Percentiles rank a stretch among this genome's conserved stretches.
Evolutionary conservation across 106 monocot species (phyloP).

Genomic region (Vanilla planifolia): DNA sequence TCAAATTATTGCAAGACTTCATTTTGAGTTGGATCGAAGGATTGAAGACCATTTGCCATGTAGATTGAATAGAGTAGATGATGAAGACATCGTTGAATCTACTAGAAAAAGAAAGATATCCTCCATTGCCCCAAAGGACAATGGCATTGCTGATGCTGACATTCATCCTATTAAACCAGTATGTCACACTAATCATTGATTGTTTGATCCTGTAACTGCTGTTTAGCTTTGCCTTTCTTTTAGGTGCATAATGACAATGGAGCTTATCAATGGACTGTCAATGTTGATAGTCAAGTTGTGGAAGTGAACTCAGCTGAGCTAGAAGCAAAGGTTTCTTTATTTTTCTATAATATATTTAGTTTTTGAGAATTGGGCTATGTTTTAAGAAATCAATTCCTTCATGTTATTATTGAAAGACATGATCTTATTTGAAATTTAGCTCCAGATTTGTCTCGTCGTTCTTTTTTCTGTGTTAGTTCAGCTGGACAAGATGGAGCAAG

Average conservation of each 20-base stretch:
- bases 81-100: neutral
- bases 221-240: neutral
- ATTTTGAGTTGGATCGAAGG: neutral
- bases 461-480: conserved; percentile 12
- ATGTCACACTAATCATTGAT: too few species aligned
- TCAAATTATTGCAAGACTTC: conserved; percentile 5
- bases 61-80: conserved; percentile 1
- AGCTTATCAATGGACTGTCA: conserved; percentile 18
- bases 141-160: neutral
- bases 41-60: neutral
- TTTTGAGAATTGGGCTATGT: neutral
- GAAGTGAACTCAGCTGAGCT: conserved; percentile 17
- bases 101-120: conserved; percentile 4
- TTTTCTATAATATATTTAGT: neutral
- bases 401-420: too few species aligned
- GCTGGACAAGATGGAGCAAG: conserved; percentile 36
- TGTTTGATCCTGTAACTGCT: neutral
- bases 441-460: conserved; percentile 2
- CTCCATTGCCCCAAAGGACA: neutral
- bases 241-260: conserved; percentile 28
- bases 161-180: too few species aligned
- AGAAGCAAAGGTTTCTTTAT: conserved; percentile 21
- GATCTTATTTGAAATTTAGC: neutral
- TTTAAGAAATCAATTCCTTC: neutral
- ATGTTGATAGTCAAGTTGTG: conserved; percentile 19